phyloP scores from a whole-genome alignment of 768 basidiomycete species.

The Leccinum subgranulosum region DNA sequence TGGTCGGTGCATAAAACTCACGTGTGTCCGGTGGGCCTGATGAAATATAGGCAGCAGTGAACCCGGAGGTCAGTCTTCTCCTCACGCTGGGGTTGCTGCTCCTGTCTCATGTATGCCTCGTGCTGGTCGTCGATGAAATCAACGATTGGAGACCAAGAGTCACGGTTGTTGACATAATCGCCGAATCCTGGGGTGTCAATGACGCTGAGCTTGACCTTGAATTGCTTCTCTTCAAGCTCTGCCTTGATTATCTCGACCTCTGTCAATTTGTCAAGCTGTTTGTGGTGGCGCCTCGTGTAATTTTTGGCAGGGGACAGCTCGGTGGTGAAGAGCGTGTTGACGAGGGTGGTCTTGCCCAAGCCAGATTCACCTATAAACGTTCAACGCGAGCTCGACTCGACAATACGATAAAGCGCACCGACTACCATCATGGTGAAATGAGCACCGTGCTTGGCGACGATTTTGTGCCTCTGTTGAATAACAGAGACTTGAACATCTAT shows the following conservation, averaged over 20 bases:
- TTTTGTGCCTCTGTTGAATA: conserved; percentile 85
- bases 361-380: conserved; percentile 81
- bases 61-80: conserved; percentile 96
- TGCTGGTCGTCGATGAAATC: conserved; percentile 98
- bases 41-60: conserved; percentile 96
- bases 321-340: conserved; percentile 98
- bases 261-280: conserved; percentile 98
- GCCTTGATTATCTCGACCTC: conserved; percentile 99
- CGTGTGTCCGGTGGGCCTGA: conserved; percentile 95
- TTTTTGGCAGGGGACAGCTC: conserved; percentile 92
- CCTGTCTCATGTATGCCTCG: conserved; percentile 95
- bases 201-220: conserved; percentile 98
- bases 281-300: conserved; percentile 83
- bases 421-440: conserved; percentile 99
- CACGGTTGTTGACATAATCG: conserved; percentile 99
- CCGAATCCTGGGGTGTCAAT: conserved; percentile 99
- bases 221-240: conserved; percentile 97
- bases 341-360: conserved; percentile 93
- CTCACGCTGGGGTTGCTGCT: conserved; percentile 94
- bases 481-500: not conserved
- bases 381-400: not conserved
- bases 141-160: conserved; percentile 97
- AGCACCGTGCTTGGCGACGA: conserved; percentile 94
- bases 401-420: conserved; percentile 45
- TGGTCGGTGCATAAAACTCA: conserved; percentile 39